A percentile compares a stretch with the other conserved stretches of the same genome.
Evolutionary conservation across 148 eudicot genomes (phyloP).

Genomic region (Oxyria digyna): DNA sequence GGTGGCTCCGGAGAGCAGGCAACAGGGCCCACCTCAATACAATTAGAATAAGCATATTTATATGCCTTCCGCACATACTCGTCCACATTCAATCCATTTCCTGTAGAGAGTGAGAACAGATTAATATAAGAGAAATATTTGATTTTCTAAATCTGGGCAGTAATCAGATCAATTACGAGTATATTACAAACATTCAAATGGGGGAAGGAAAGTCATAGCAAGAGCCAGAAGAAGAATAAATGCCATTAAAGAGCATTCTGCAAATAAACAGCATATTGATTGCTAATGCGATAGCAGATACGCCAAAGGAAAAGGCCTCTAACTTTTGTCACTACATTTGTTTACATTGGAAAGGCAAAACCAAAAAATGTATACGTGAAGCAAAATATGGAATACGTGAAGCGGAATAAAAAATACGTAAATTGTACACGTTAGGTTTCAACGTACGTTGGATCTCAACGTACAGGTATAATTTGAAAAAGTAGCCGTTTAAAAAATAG

Average conservation of each 20-base stretch:
- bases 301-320: conserved; percentile 99
- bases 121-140: background rate
- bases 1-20: conserved; percentile 97
- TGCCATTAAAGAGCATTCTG: conserved; percentile 96
- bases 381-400: too few relatives aligned
- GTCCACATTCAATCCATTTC: conserved; percentile 93
- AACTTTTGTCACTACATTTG: too few relatives aligned
- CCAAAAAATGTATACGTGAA: too few relatives aligned
- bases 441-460: too few relatives aligned
- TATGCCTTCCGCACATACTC: conserved; percentile 96
- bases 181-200: background rate
- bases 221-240: background rate
- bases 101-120: conserved; percentile 23
- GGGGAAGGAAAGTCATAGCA: background rate
- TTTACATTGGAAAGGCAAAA: too few relatives aligned
- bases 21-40: conserved; percentile 92
- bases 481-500: too few relatives aligned
- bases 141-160: background rate
- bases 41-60: conserved; percentile 93
- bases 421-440: too few relatives aligned
- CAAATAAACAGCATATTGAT: conserved; percentile 98
- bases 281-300: conserved; percentile 94
- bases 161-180: conserved; percentile 8
- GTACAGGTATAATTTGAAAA: too few relatives aligned
- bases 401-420: too few relatives aligned